A percentile compares a stretch with the other conserved stretches of the same genome.
These are phyloP conservation scores for Neonectria magnoliae DNA, from an alignment of 2,329 filamentous ascomycete genomes.

Conservation along the genomic window DNA sequence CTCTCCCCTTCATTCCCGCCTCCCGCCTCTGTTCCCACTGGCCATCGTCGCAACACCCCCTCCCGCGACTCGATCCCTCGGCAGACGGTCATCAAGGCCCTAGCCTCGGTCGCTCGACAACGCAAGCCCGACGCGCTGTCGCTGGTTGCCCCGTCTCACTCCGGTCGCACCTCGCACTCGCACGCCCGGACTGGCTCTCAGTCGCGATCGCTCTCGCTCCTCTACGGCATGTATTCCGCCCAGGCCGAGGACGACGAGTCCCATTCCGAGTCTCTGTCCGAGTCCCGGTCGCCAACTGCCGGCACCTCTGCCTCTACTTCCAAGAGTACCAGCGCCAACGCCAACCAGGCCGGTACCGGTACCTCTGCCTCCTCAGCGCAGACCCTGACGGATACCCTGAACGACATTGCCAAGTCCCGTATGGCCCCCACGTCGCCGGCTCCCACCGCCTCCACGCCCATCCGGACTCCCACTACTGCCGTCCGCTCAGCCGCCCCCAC, in stretches of 20 bases:
- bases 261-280: conserved; percentile 17
- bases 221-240: conserved; percentile 64
- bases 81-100: conserved; percentile 84
- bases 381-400: conserved; percentile 70
- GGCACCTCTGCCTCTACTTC: background rate
- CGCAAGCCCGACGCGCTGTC: conserved; percentile 72
- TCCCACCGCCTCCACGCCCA: conserved; percentile 18
- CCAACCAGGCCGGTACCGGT: background rate
- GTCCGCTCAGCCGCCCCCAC: conserved; percentile 17
- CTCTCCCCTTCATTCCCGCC: background rate
- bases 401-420: conserved; percentile 60
- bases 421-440: conserved; percentile 41
- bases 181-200: conserved; percentile 25
- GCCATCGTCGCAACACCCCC: conserved; percentile 58
- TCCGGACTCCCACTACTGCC: conserved; percentile 37
- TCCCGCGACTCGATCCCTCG: conserved; percentile 74
- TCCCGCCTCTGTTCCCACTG: conserved; percentile 25
- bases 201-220: conserved; percentile 19
- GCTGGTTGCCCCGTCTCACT: conserved; percentile 47
- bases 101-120: conserved; percentile 73
- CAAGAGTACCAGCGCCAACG: background rate
- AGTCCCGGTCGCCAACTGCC: background rate
- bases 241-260: conserved; percentile 52
- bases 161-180: background rate
- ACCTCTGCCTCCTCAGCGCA: conserved; percentile 56